phyloP scores from a whole-genome alignment of 2,329 filamentous ascomycete species.

The Pyricularia sp. region DNA sequence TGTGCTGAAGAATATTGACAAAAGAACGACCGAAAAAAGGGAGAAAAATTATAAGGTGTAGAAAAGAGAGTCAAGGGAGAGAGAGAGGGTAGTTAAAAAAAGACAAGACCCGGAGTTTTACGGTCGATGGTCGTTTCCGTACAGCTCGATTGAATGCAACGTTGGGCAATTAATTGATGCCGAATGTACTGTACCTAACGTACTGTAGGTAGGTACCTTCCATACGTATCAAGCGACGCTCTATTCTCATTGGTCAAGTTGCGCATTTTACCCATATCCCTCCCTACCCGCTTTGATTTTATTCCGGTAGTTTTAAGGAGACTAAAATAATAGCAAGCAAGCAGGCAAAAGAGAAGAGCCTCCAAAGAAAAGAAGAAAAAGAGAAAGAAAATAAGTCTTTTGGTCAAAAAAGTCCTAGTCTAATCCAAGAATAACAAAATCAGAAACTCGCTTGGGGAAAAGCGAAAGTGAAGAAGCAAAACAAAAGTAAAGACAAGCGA shows the following conservation, averaged over 20 bases:
- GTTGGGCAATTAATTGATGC: neutral
- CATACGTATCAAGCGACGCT: neutral
- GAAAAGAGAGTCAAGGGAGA: too few relatives aligned
- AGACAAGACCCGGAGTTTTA: too few relatives aligned
- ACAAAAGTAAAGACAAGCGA: too few relatives aligned
- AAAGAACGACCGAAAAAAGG: too few relatives aligned
- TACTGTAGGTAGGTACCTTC: too few relatives aligned
- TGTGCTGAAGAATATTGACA: too few relatives aligned
- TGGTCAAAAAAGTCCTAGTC: neutral
- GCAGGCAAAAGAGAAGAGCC: too few relatives aligned
- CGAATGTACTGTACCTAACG: too few relatives aligned
- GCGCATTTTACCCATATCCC: neutral
- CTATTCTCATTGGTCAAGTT: neutral
- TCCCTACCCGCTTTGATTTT: neutral
- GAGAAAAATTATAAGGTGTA: too few relatives aligned
- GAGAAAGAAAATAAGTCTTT: neutral
- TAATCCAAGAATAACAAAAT: neutral
- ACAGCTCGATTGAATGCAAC: neutral
- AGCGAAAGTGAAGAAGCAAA: neutral
- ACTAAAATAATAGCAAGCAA: too few relatives aligned
- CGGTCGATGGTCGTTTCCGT: neutral
- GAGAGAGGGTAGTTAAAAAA: too few relatives aligned
- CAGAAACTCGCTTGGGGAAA: neutral
- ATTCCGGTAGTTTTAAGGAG: neutral
- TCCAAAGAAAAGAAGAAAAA: too few relatives aligned